phyloP scores from a whole-genome alignment of 441 rosid genomes.

The Gossypium lobatum region DNA sequence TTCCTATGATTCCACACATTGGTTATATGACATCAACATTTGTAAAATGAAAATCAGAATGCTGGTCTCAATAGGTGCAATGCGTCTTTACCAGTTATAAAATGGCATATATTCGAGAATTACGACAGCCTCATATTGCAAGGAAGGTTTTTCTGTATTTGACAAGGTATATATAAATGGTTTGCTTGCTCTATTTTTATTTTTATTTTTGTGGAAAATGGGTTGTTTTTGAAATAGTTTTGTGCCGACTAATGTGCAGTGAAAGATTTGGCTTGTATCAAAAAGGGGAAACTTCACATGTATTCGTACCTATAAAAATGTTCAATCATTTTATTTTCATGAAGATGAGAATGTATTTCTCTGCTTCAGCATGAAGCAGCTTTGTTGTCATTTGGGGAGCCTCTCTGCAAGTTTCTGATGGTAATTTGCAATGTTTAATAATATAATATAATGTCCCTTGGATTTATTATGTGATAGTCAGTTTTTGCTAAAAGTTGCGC shows the following conservation, averaged over 20 bases:
- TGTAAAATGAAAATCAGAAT: not conserved
- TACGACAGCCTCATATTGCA: too few relatives aligned
- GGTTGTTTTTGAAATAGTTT: not conserved
- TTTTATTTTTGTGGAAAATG: not conserved
- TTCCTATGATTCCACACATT: conserved; percentile 4
- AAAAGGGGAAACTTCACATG: too few relatives aligned
- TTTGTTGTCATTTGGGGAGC: not conserved
- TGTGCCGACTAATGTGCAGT: not conserved
- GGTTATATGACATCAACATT: not conserved
- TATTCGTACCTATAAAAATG: not conserved
- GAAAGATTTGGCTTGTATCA: not conserved
- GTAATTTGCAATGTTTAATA: too few relatives aligned
- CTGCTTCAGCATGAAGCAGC: too few relatives aligned
- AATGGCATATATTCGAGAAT: not conserved
- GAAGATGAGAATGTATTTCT: not conserved
- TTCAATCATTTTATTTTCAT: not conserved
- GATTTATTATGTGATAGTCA: too few relatives aligned
- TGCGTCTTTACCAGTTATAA: not conserved
- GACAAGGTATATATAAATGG: too few relatives aligned
- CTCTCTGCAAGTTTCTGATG: not conserved
- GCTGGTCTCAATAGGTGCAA: not conserved
- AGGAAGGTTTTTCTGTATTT: too few relatives aligned
- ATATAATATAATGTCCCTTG: too few relatives aligned
- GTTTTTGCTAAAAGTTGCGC: too few relatives aligned
- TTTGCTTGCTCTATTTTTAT: not conserved